Evolutionary conservation across 169 alveolate species (phyloP).

Genomic region (Hepatocystis sp.): DNA sequence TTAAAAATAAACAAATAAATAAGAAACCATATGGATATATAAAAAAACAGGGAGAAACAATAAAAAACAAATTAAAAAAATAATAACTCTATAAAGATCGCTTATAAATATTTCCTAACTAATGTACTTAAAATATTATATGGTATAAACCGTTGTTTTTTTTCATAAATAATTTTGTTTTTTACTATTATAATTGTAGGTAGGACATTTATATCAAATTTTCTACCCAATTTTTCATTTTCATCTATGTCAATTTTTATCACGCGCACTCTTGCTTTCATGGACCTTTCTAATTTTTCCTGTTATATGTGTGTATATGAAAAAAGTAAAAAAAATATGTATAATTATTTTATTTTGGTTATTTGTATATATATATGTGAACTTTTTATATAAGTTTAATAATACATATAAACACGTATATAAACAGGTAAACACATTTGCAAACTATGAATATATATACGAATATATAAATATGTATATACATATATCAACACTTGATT

Average conservation of each 20-base stretch:
- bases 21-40: neutral
- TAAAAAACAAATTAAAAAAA: slow-evolving; percentile 1
- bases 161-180: slow-evolving; percentile 37
- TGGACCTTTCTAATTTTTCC: slow-evolving; percentile 48
- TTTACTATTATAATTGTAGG: slow-evolving; percentile 60
- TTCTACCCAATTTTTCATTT: slow-evolving; percentile 37
- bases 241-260: slow-evolving; percentile 24
- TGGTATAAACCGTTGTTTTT: slow-evolving; percentile 33
- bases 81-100: neutral
- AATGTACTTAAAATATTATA: slow-evolving; percentile 24
- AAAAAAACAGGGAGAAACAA: neutral
- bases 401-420: neutral
- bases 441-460: neutral
- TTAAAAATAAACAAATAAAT: too few species aligned
- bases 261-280: slow-evolving; percentile 17
- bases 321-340: neutral
- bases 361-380: neutral
- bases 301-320: too few species aligned
- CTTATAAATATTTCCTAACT: slow-evolving; percentile 39
- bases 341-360: neutral
- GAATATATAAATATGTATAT: slow-evolving; percentile 7
- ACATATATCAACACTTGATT: too few species aligned
- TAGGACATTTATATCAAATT: slow-evolving; percentile 20
- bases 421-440: neutral
- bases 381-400: neutral